Percentiles rank a stretch among this genome's conserved stretches.
Conservation (phyloP, 2,329 filamentous ascomycete genomes). For the Aureobasidium mangrovei region DNA sequence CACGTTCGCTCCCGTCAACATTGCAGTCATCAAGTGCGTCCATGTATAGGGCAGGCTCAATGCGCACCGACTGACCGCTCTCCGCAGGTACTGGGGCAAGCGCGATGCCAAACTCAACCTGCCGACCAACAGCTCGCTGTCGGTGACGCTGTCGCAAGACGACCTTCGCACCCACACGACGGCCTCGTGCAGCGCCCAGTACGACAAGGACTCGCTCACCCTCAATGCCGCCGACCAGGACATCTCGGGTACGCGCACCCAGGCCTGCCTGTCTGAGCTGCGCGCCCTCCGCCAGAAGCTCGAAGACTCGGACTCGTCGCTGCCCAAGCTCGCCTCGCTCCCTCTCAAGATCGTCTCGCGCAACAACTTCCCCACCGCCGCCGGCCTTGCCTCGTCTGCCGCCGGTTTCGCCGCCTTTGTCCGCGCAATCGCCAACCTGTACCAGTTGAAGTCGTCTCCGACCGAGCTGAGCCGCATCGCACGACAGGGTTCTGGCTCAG, state of each 20-base stretch:
- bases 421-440: slow-evolving; percentile 83
- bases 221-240: slow-evolving; percentile 80
- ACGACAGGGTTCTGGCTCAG: slow-evolving; percentile 87
- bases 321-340: slow-evolving; percentile 72
- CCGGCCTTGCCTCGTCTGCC: slow-evolving; percentile 64
- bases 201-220: slow-evolving; percentile 61
- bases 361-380: slow-evolving; percentile 99
- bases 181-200: slow-evolving; percentile 74
- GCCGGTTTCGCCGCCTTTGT: slow-evolving; percentile 61
- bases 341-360: slow-evolving; percentile 82
- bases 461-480: slow-evolving; percentile 82
- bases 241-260: slow-evolving; percentile 79
- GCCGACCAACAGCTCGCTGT: slow-evolving; percentile 95
- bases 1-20: slow-evolving; percentile 96
- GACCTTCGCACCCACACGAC: slow-evolving; percentile 95
- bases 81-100: slow-evolving; percentile 81
- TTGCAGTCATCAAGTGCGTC: slow-evolving; percentile 86
- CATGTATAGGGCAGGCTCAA: background rate
- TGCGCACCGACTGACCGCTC: slow-evolving; percentile 8
- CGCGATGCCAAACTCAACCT: slow-evolving; percentile 89
- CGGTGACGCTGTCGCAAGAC: slow-evolving; percentile 87
- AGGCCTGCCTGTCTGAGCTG: slow-evolving; percentile 85
- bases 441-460: slow-evolving; percentile 71
- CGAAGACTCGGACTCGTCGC: slow-evolving; percentile 60
- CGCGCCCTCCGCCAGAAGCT: slow-evolving; percentile 66